Conservation (phyloP, 441 rosid genomes). For the Gossypium davidsonii region DNA sequence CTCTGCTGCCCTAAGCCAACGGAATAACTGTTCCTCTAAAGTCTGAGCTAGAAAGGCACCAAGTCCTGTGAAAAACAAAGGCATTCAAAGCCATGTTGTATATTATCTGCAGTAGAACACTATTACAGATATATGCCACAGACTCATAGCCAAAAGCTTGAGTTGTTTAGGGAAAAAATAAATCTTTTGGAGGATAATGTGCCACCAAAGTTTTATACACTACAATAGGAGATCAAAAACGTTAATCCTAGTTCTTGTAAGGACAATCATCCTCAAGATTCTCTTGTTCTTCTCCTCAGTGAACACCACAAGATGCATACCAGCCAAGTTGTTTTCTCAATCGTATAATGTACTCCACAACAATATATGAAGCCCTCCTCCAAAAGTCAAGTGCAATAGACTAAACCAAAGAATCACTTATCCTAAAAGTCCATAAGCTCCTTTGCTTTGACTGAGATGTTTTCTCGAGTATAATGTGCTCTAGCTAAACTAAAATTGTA, state of each 20-base stretch:
- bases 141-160: too few species aligned
- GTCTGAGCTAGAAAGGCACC: slow-evolving; percentile 79
- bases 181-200: background rate
- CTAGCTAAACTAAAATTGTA: background rate
- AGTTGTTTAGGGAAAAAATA: background rate
- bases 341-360: background rate
- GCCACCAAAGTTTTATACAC: background rate
- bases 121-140: background rate
- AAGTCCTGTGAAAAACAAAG: slow-evolving; percentile 42
- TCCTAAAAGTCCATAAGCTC: background rate
- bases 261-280: background rate
- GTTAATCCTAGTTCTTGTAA: background rate
- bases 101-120: background rate
- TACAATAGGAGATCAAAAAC: background rate
- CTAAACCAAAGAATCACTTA: background rate
- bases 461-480: background rate
- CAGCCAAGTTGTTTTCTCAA: background rate
- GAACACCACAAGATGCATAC: background rate
- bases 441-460: background rate
- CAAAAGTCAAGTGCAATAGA: background rate
- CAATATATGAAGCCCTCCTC: background rate
- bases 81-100: background rate
- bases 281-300: background rate
- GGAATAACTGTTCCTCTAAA: slow-evolving; percentile 81
- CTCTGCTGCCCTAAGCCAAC: slow-evolving; percentile 93